A percentile compares a stretch with the other conserved stretches of the same genome.
Conservation (phyloP, 495 filamentous ascomycete species). For the Penicillium fimorum region DNA sequence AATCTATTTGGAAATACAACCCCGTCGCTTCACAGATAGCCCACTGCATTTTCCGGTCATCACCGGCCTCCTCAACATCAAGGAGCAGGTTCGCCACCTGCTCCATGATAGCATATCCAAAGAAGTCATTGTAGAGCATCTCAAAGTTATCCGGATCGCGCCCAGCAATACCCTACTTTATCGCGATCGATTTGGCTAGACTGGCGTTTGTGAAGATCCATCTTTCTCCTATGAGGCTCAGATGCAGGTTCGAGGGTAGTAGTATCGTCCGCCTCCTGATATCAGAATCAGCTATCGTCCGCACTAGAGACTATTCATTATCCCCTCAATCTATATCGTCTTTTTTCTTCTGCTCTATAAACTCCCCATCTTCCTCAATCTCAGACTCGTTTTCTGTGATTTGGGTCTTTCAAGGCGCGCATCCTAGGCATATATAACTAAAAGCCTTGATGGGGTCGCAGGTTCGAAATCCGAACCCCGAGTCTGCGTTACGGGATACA, state of each 20-base stretch:
- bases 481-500: conserved; percentile 1
- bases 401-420: not conserved
- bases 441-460: not conserved
- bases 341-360: not conserved
- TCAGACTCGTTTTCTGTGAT: not conserved
- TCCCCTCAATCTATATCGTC: not conserved
- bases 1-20: conserved; percentile 18
- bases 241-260: not conserved
- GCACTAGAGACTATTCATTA: not conserved
- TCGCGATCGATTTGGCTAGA: not conserved
- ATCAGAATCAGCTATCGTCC: not conserved
- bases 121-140: conserved; percentile 43
- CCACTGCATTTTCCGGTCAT: conserved; percentile 33
- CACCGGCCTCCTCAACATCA: conserved; percentile 35
- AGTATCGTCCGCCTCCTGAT: not conserved
- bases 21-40: conserved; percentile 34
- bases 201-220: conserved; percentile 1
- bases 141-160: conserved; percentile 38
- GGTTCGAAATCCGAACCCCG: not conserved
- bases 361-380: not conserved
- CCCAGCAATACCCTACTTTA: not conserved
- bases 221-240: not conserved
- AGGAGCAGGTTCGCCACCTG: conserved; percentile 40
- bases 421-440: not conserved
- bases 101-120: conserved; percentile 39